A percentile compares a stretch with the other conserved stretches of the same genome.
These are phyloP conservation scores for Microcos paniculata DNA, from an alignment of 345 rosid genomes.

Conservation along the genomic window DNA sequence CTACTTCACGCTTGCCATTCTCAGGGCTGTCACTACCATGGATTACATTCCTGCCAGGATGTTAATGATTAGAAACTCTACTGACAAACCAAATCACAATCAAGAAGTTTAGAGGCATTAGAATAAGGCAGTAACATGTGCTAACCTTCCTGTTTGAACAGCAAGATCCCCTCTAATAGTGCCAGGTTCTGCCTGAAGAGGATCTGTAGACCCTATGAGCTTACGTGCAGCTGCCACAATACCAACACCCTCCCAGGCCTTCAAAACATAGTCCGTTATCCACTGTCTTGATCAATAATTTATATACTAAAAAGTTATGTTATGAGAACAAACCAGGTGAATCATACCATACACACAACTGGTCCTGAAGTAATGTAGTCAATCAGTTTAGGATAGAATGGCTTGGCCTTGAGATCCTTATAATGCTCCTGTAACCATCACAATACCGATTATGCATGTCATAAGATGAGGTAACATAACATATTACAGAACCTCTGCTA, in stretches of 20 bases:
- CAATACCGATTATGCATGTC: not conserved
- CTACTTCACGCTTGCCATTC: constrained; percentile 89
- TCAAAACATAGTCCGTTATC: constrained; percentile 17
- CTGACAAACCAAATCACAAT: not conserved
- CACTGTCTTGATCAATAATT: not conserved
- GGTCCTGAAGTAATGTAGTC: constrained; percentile 94
- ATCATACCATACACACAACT: constrained; percentile 88
- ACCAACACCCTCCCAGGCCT: constrained; percentile 99
- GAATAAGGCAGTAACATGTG: not conserved
- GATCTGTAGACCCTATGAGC: constrained; percentile 88
- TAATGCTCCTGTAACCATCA: constrained; percentile 70
- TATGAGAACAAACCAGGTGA: not conserved
- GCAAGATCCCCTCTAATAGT: constrained; percentile 96
- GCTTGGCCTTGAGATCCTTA: constrained; percentile 77
- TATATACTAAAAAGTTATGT: not conserved
- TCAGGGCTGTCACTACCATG: constrained; percentile 99
- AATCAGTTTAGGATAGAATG: constrained; percentile 83
- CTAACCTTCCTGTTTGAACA: constrained; percentile 97
- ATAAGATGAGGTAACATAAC: not conserved
- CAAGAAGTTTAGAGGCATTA: not conserved
- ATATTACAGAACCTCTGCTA: not conserved
- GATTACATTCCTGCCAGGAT: constrained; percentile 71
- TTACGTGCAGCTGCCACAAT: constrained; percentile 95
- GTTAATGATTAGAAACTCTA: constrained; percentile 21
- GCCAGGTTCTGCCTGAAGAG: constrained; percentile 98